A percentile compares a stretch with the other conserved stretches of the same genome.
Evolutionary conservation across 2,329 filamentous ascomycete species (phyloP).

Genomic region (Apiospora marii): DNA sequence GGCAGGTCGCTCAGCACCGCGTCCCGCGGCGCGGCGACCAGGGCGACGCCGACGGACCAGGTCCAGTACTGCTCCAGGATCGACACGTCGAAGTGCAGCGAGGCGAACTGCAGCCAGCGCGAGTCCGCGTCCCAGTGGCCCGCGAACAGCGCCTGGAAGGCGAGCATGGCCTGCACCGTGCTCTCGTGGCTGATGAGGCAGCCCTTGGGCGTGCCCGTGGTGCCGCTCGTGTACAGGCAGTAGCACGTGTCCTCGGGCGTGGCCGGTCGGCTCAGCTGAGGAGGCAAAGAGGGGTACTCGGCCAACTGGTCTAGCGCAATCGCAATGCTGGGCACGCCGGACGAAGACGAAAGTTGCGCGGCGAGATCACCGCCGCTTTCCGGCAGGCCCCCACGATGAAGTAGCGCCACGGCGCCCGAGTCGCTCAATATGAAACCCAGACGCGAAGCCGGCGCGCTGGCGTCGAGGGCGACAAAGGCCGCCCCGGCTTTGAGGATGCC

Average conservation of each 20-base stretch:
- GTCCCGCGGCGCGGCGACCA: constrained; percentile 84
- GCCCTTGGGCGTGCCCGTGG: constrained; percentile 86
- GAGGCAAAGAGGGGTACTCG: constrained; percentile 25
- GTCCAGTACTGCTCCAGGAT: constrained; percentile 96
- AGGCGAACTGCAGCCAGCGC: constrained; percentile 91
- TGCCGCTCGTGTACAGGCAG: constrained; percentile 87
- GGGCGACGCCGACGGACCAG: constrained; percentile 87
- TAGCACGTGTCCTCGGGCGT: constrained; percentile 71
- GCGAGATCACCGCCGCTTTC: constrained; percentile 23
- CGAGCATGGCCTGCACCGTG: constrained; percentile 86
- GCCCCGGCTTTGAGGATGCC: constrained; percentile 85
- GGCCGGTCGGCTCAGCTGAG: constrained; percentile 45
- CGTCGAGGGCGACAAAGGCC: constrained; percentile 82
- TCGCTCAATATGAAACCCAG: constrained; percentile 82
- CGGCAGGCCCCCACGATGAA: constrained; percentile 55
- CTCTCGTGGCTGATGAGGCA: constrained; percentile 91
- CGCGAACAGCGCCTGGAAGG: constrained; percentile 81
- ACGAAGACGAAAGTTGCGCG: constrained; percentile 46
- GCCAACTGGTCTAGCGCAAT: constrained; percentile 44
- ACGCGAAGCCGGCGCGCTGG: constrained; percentile 73
- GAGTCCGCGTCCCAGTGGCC: constrained; percentile 77
- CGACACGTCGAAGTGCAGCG: constrained; percentile 93
- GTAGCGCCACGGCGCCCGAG: constrained; percentile 68
- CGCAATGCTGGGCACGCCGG: constrained; percentile 42
- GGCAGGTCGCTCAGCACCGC: constrained; percentile 85